A percentile compares a stretch with the other conserved stretches of the same genome.
These are phyloP conservation scores for Tremella yokohamensis DNA, from an alignment of 768 basidiomycete species.

Conservation along the genomic window DNA sequence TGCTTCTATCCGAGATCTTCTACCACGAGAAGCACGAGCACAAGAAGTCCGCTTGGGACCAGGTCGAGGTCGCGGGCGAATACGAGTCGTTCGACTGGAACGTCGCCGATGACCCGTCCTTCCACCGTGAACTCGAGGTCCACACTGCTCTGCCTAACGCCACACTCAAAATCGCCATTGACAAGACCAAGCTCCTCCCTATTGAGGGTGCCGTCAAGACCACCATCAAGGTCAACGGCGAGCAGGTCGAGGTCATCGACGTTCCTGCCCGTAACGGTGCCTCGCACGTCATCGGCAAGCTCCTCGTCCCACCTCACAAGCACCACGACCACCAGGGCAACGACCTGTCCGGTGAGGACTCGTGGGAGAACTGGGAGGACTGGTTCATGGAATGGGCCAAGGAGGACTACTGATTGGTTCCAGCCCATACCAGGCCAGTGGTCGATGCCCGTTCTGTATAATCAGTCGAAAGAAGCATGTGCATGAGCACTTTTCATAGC, in stretches of 20 bases:
- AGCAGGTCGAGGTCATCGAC: constrained; percentile 54
- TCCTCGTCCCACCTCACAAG: constrained; percentile 48
- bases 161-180: constrained; percentile 55
- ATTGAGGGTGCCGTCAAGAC: constrained; percentile 48
- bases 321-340: constrained; percentile 42
- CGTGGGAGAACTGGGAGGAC: constrained; percentile 49
- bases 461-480: no score
- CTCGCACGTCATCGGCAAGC: constrained; percentile 53
- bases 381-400: constrained; percentile 18
- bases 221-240: constrained; percentile 47
- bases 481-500: no score
- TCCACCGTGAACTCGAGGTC: constrained; percentile 45
- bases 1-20: constrained; percentile 53
- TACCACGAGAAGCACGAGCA: constrained; percentile 32
- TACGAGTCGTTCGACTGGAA: constrained; percentile 5
- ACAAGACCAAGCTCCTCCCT: constrained; percentile 53
- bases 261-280: constrained; percentile 61
- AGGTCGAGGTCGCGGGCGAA: constrained; percentile 21
- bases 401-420: neutral
- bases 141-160: constrained; percentile 39
- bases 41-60: constrained; percentile 19
- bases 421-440: no score
- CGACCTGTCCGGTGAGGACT: constrained; percentile 27
- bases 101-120: constrained; percentile 34
- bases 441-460: no score